Evolutionary conservation across 176 grass and related monocot species (phyloP), one percentile per base, ranked within the genome.

Genomic region (Hordeum marinum): DNA sequence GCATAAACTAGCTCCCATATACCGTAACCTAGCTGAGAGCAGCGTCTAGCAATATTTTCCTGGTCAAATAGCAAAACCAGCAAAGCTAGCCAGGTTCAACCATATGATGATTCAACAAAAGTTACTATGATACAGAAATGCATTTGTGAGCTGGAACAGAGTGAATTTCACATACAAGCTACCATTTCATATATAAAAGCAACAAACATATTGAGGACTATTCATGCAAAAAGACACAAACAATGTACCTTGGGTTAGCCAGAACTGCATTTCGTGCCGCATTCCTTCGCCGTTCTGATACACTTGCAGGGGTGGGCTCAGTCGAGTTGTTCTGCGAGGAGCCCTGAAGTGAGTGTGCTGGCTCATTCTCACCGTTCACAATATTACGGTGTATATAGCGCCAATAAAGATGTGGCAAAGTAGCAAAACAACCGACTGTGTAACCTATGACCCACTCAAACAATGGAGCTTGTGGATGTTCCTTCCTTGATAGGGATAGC

Each of bases 371-470:
- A 39, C 88, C 86, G 78, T 87, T 94, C 55, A 89, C 84, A 62
- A 80, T 86, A 64, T 92, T 95, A 72, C 88, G 88, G 77, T 99
- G 91, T 94, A 96, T 85, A 82, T 94, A 96, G 43, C 90, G 89
- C 96, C 96, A 96, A 83, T 94, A 99, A 89, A 99, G 91, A 92
- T 99, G 91, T 60, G 96, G 96, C 43, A 99, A 82, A 3, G 91
- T 96, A 7, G 88, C 89, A 76, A 92, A 88, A 90, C 96, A 99
- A 60, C 96, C 96, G 89, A 92, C 83, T 8, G 89, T 92, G 84
- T 96, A 99, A 82, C 96, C 96, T 84, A 99, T 94, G 78, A 99
- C 61, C 93, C 96, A 99, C 37, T 93, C 88, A 65, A 96, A 90
- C 25, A 99, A 90, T 81, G 96, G 96, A 90, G 91, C 86, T 80